Conservation (phyloP, 352 stramenopile species). For the Globisporangium camurandrum region DNA sequence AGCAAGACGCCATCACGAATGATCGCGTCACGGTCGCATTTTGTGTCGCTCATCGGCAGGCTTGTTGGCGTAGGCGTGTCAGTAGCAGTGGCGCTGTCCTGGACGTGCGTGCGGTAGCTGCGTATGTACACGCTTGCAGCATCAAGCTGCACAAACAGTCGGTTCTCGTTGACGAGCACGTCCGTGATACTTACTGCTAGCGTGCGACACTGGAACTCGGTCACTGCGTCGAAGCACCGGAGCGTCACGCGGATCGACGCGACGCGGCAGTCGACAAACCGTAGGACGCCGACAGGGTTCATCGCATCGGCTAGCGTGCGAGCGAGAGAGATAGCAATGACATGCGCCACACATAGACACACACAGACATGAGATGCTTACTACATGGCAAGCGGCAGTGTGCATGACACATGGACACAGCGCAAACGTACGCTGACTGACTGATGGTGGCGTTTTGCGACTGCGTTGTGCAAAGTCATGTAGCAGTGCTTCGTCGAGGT, state of each 20-base stretch:
- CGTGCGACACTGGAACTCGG: conserved; percentile 27
- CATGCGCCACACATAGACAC: no score
- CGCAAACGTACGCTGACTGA: background rate
- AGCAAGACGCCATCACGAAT: conserved; percentile 7
- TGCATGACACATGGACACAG: background rate
- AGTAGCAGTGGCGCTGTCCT: no score
- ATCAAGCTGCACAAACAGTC: conserved; percentile 34
- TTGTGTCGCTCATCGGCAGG: background rate
- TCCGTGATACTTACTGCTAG: conserved; percentile 51
- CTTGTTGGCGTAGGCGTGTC: no score
- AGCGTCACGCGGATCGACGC: conserved; percentile 24
- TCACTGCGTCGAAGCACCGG: conserved; percentile 25
- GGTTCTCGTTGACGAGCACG: conserved; percentile 42
- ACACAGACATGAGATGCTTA: no score
- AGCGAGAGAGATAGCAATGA: background rate
- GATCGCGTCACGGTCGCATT: background rate
- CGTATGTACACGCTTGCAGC: conserved; percentile 10
- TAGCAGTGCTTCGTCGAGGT: conserved; percentile 32
- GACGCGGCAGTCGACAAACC: conserved; percentile 54
- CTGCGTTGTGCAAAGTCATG: conserved; percentile 14
- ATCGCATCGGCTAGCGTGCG: conserved; percentile 5
- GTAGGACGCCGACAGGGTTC: conserved; percentile 47
- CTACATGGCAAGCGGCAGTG: no score
- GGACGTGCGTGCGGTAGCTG: conserved; percentile 2
- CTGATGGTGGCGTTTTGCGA: no score